These are phyloP conservation scores for Alloascoidea africana DNA, from an alignment of 805 yeast genomes.

Conservation along the genomic window DNA sequence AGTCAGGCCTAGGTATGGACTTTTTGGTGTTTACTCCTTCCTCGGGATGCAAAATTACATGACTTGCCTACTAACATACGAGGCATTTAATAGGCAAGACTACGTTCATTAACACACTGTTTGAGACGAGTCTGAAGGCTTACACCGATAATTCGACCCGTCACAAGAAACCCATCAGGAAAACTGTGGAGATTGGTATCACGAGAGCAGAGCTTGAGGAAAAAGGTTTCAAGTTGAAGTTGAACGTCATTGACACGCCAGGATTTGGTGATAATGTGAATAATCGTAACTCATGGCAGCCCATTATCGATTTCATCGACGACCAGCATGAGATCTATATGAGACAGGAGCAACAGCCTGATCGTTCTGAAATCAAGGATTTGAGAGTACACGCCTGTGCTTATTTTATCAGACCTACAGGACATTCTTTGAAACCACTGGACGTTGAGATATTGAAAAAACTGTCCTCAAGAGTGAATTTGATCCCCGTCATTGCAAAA, in stretches of 20 bases:
- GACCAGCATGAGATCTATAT: conserved; percentile 80
- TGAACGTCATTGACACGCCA: conserved; percentile 78
- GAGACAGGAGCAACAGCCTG: conserved; percentile 92
- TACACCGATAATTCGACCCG: conserved; percentile 20
- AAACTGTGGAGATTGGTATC: conserved; percentile 48
- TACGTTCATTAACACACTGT: conserved; percentile 76
- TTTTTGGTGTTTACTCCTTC: neutral
- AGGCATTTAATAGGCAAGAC: conserved; percentile 25
- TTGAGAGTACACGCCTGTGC: conserved; percentile 80
- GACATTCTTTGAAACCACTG: conserved; percentile 73
- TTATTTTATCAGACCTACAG: conserved; percentile 84
- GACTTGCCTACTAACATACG: neutral
- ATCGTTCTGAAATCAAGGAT: conserved; percentile 37
- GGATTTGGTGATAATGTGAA: conserved; percentile 89
- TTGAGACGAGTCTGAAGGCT: conserved; percentile 35
- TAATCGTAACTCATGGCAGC: conserved; percentile 75
- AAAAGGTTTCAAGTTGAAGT: conserved; percentile 56
- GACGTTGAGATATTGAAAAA: conserved; percentile 85
- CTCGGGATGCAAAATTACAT: neutral
- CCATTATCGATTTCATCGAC: conserved; percentile 76
- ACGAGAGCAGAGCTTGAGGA: conserved; percentile 74
- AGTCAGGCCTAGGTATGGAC: conserved; percentile 68
- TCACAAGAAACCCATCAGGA: conserved; percentile 41
- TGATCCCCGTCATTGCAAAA: conserved; percentile 71
- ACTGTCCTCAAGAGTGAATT: conserved; percentile 55